These are phyloP conservation scores for Trametes punicea DNA, from an alignment of 768 basidiomycete genomes.

Conservation along the genomic window DNA sequence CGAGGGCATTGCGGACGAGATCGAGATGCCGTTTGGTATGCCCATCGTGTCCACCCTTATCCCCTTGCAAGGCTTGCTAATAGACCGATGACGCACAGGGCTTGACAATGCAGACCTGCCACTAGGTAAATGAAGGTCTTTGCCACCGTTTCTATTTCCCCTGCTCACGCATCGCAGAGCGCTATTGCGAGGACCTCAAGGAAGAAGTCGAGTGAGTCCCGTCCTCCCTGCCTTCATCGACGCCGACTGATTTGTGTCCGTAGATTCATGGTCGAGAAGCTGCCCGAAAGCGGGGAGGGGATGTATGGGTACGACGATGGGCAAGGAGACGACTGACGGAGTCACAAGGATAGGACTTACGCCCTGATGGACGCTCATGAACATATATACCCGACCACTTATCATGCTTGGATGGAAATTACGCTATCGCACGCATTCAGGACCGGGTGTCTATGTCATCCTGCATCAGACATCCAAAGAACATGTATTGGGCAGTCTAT, in stretches of 20 bases:
- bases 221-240: neutral
- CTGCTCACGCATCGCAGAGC: conserved; percentile 43
- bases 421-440: neutral
- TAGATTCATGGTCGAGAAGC: conserved; percentile 66
- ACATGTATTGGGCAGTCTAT: conserved; percentile 16
- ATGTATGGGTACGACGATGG: conserved; percentile 72
- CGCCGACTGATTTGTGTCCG: neutral
- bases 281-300: conserved; percentile 77
- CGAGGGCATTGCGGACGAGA: conserved; percentile 92
- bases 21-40: conserved; percentile 92
- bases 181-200: conserved; percentile 81
- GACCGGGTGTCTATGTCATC: neutral
- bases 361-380: neutral
- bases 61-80: neutral
- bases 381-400: neutral
- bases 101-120: conserved; percentile 66
- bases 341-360: neutral
- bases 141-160: neutral
- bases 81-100: neutral
- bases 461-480: neutral
- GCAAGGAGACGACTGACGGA: conserved; percentile 71
- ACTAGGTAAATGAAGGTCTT: conserved; percentile 50
- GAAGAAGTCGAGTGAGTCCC: conserved; percentile 75
- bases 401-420: neutral
- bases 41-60: neutral